Base-by-base conservation (phyloP, 2,329 filamentous ascomycete species). In the Neonectria hederae region DNA sequence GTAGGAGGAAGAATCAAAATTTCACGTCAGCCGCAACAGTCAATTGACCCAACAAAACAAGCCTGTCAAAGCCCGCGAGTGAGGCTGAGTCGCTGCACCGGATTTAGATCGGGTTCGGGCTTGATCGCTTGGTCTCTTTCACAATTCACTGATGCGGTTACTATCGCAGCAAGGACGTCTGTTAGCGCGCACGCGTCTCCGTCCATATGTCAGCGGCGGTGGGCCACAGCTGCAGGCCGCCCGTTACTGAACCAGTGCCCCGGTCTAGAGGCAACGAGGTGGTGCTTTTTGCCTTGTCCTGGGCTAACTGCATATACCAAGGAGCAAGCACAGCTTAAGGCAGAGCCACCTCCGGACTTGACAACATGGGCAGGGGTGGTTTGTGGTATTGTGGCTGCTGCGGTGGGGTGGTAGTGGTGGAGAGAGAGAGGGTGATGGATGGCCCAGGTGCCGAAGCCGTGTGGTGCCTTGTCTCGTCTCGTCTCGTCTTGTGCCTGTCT, bases 181-280 rank as follows among this genome's bases (percentile, higher is more conserved):
- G 48, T 38, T 51, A 52, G 56, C 48, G 56, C 24, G 26, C 26
- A 19, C 24, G 46, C 56, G 48, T 38, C 56, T 59, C 48, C 26
- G 22, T 26, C 48, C 38, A 48, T 52, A 49, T 59, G 57, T 59
- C 57, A 59, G 49, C 38, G 57, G 42, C 24, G 40, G 57, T 54
- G 57, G 49, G 21, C 49, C 48, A 54, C 40, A 19, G 49, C 48
- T 59, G 57, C 57, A 59, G 57, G 57, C 24, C 40, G 49, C 49
- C 57, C 49, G 57, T 59, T 53, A 38, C 24, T 59, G 57, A 59
- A 48, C 56, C 56, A 43, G 40, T 43, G 32, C 43, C 52, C 49
- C 49, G 43, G 40, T 54, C 52, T 59, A 51, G 57, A 54, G 48
- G 57, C 57, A 42, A 54, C 21, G 48, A 53, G 42, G 17, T n/a